Base-by-base conservation (phyloP, 441 rosid species). In the Macaranga tanarius region DNA sequence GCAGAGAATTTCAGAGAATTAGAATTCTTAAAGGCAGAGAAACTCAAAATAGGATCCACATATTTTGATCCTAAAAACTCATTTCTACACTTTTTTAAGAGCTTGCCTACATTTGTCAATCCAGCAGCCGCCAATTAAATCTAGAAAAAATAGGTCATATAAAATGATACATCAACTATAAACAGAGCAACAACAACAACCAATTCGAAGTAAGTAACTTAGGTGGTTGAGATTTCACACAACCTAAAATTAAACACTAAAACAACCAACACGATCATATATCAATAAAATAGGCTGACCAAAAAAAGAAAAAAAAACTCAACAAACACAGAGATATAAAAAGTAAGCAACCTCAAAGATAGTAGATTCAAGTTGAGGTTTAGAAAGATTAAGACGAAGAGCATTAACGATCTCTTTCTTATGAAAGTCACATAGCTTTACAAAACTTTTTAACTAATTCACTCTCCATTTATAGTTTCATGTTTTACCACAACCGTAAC, bases 1-100 rank as follows among this genome's bases (percentile, higher is more conserved):
- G 34, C 4, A 4, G 34, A 28, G 34, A 28, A 28, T 28, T 28
- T 28, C 1, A 28, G 34, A 28, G 34, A 28, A 28, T 28, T 28
- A 28, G 34, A 4, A 28, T n/a, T n/a, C n/a, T n/a, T 97, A 79
- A 94, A 89, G 67, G 74, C n/a, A n/a, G n/a, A n/a, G n/a, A n/a
- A n/a, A n/a, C n/a, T n/a, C n/a, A n/a, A n/a, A n/a, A n/a, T n/a
- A 8, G 99, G 92, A 80, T 91, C 86, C 82, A 79, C 79, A 82
- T 92, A 92, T 17, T 59, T 64, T 22, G 81, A 81, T 69, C 97
- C 97, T 72, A 95, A 68, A 44, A 95, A 83, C 80, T 90, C 92
- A 72, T 78, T 79, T 4, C 97, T 97, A 44, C 79, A 85, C 74
- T 79, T 92, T 77, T 90, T 88, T 45, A 95, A 74, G 64, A 95